Evolutionary conservation across 2,329 filamentous ascomycete genomes (phyloP).

Genomic region (Diaporthe helianthi): DNA sequence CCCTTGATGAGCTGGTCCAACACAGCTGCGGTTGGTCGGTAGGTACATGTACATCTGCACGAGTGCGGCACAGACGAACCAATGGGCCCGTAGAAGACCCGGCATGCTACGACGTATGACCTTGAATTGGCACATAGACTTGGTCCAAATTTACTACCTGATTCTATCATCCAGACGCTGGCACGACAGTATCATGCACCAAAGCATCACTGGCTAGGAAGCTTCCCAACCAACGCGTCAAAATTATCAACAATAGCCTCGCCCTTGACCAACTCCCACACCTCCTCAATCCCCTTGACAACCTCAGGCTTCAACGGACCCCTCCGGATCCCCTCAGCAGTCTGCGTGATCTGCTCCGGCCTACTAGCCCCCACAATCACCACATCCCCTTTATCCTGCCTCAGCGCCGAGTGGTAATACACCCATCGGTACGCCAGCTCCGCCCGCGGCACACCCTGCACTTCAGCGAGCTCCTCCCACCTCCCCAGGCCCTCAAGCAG

Average conservation of each 20-base stretch:
- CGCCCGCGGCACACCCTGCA: conserved; percentile 60
- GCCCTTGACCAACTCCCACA: conserved; percentile 74
- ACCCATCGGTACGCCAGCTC: conserved; percentile 68
- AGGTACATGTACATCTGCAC: not conserved
- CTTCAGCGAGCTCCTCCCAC: conserved; percentile 46
- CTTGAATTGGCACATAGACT: too few species aligned
- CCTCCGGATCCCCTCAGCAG: conserved; percentile 58
- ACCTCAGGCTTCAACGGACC: conserved; percentile 76
- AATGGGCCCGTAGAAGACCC: not conserved
- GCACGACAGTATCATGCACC: not conserved
- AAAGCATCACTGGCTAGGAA: not conserved
- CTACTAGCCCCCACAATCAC: conserved; percentile 53
- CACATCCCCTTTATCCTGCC: conserved; percentile 44
- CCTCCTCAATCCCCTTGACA: conserved; percentile 74
- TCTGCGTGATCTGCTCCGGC: conserved; percentile 56
- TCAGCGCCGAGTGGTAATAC: conserved; percentile 59
- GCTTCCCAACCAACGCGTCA: not conserved
- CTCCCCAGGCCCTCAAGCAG: conserved; percentile 64
- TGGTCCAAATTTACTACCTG: too few species aligned
- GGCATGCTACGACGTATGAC: too few species aligned
- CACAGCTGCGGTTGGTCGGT: not conserved
- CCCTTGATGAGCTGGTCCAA: not conserved
- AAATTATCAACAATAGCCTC: conserved; percentile 43
- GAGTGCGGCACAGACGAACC: not conserved
- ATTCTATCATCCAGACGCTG: too few species aligned